A percentile compares a stretch with the other conserved stretches of the same genome.
Evolutionary conservation across 768 basidiomycete genomes (phyloP).

Genomic region (Russula olivacea): DNA sequence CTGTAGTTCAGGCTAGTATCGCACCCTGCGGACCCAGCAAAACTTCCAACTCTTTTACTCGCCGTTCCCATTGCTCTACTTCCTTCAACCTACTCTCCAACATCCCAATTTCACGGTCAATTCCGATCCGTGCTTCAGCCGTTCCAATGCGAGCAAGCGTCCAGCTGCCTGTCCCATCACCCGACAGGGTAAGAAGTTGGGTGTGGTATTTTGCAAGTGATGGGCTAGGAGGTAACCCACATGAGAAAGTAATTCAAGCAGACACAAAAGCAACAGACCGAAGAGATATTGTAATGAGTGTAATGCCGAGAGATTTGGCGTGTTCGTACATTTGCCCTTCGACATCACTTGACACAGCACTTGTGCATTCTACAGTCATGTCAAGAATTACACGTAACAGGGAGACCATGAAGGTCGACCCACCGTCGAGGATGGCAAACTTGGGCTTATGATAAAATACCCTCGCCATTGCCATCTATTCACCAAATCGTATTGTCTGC

Average conservation of each 20-base stretch:
- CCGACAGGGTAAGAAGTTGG: conserved; percentile 71
- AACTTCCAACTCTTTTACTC: conserved; percentile 57
- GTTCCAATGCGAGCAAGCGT: conserved; percentile 65
- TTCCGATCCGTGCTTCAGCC: conserved; percentile 64
- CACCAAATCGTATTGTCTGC: conserved; percentile 12
- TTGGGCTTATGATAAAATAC: conserved; percentile 83
- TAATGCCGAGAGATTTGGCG: conserved; percentile 82
- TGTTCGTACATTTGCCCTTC: conserved; percentile 95
- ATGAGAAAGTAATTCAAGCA: background rate
- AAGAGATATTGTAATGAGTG: conserved; percentile 87
- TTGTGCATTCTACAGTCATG: conserved; percentile 69
- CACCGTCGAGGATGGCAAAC: conserved; percentile 83
- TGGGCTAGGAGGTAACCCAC: conserved; percentile 45
- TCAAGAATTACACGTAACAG: background rate
- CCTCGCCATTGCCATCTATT: conserved; percentile 84
- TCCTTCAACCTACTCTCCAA: conserved; percentile 64
- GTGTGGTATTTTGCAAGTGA: conserved; percentile 86
- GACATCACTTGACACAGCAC: conserved; percentile 92
- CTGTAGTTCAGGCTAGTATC: background rate
- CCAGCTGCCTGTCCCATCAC: conserved; percentile 68
- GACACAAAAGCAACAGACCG: conserved; percentile 43
- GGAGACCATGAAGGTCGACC: conserved; percentile 27
- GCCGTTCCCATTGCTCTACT: conserved; percentile 65
- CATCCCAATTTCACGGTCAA: conserved; percentile 65
- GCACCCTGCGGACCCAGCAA: conserved; percentile 36